Evolutionary conservation across 352 stramenopile genomes (phyloP).

Genomic region (Phytophthora litchii): DNA sequence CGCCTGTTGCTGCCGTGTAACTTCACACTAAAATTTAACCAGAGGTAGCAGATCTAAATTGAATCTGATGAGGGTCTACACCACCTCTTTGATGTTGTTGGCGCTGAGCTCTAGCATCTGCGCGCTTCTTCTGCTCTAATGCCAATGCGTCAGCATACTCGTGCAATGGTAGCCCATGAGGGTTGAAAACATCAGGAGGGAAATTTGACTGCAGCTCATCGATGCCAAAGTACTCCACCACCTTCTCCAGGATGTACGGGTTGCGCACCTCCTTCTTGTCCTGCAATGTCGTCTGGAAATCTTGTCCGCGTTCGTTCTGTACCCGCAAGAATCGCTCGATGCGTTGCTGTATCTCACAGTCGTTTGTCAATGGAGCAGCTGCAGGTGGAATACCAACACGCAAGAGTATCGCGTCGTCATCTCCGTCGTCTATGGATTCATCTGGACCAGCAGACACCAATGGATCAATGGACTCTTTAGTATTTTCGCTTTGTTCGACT

Average conservation of each 20-base stretch:
- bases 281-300: constrained; percentile 76
- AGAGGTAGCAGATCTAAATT: constrained; percentile 26
- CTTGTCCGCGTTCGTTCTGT: constrained; percentile 41
- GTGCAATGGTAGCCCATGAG: constrained; percentile 65
- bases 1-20: constrained; percentile 22
- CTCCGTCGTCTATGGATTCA: constrained; percentile 21
- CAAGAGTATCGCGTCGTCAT: constrained; percentile 43
- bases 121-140: constrained; percentile 65
- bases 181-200: constrained; percentile 65
- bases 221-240: constrained; percentile 88
- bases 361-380: constrained; percentile 12
- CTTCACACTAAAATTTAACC: constrained; percentile 6
- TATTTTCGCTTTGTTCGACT: constrained; percentile 9
- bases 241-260: constrained; percentile 86
- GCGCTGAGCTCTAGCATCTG: constrained; percentile 40
- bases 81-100: constrained; percentile 42
- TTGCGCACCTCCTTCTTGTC: constrained; percentile 88
- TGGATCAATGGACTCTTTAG: constrained; percentile 5
- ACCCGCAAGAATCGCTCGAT: constrained; percentile 66
- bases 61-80: constrained; percentile 20
- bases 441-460: constrained; percentile 8
- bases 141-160: constrained; percentile 73
- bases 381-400: constrained; percentile 52
- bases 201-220: constrained; percentile 85
- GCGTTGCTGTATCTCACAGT: constrained; percentile 57